Base-by-base conservation (phyloP, 371 early-diverging fungal species). In the Lichtheimia ornata region DNA sequence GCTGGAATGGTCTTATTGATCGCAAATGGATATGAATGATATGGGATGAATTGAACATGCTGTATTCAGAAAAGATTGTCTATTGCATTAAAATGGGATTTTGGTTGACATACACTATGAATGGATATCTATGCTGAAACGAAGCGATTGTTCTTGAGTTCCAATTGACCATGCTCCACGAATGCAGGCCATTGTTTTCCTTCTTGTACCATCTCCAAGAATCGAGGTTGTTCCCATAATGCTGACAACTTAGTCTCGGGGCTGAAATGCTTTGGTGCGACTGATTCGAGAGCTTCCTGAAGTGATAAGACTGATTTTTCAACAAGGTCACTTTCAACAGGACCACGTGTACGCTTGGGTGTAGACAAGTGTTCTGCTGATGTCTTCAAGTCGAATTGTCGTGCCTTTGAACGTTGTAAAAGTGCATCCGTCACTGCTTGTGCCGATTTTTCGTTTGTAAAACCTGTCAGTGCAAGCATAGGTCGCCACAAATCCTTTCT, bases 401-500 rank as follows among this genome's bases (percentile, higher is more conserved):
- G 71, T 20, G 51, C 64, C 50, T 74, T 59, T 14, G 76, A 76
- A 41, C 77, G 79, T 59, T 82, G 79, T 53, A 84, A 71, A 20
- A 84, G 76, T n/a, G 86, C 83, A 62, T 86, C 84, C n/a, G 77
- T 71, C 15, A 84, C 72, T 14, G 84, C 73, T 51, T 83, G 84
- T 15, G 83, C 86, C 25, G 83, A 72, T 55, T 79, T 66, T 25
- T 67, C 53, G n/a, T 70, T 66, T 25, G 72, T 27, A 44, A 86
- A 82, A 0, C 86, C 86, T 27, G 81, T 81, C 50, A 86, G 58
- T 28, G 84, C 84, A 14, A 79, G 77, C 51, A 86, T 55, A 17
- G 86, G 86, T 43, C 82, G 82, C 86, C 86, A 86, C 54, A 77
- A 72, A 53, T 86, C 86, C 47, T 77, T 84, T 71, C 86, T 77